These are phyloP conservation scores for Fragilaria crotonensis DNA, from an alignment of 108 stramenopile species.

Conservation along the genomic window DNA sequence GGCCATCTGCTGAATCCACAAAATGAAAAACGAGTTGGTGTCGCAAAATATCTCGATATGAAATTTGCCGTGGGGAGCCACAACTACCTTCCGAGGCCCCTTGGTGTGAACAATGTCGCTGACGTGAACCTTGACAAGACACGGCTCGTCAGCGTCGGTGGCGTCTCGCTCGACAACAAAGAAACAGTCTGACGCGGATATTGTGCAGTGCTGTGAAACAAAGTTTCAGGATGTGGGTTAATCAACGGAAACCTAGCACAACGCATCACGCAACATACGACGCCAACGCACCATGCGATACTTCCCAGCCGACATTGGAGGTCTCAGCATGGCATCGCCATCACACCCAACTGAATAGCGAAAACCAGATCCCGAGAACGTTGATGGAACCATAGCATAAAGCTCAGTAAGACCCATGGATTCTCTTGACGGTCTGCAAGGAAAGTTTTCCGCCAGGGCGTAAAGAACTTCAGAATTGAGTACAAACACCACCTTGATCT, in stretches of 20 bases:
- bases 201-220: slow-evolving; percentile 16
- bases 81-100: background rate
- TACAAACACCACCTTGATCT: slow-evolving; percentile 22
- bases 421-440: slow-evolving; percentile 17
- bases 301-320: slow-evolving; percentile 4
- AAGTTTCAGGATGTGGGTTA: background rate
- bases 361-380: slow-evolving; percentile 22
- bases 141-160: slow-evolving; percentile 5
- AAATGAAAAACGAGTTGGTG: slow-evolving; percentile 14
- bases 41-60: slow-evolving; percentile 19
- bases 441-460: slow-evolving; percentile 18
- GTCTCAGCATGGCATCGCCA: slow-evolving; percentile 10
- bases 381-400: slow-evolving; percentile 24
- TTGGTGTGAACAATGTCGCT: background rate
- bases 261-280: too few species aligned
- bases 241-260: too few species aligned
- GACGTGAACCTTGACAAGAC: slow-evolving; percentile 5
- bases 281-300: slow-evolving; percentile 15
- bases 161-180: slow-evolving; percentile 9
- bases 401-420: slow-evolving; percentile 9
- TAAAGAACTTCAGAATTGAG: slow-evolving; percentile 20
- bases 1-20: slow-evolving; percentile 16
- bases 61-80: slow-evolving; percentile 16
- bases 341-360: slow-evolving; percentile 21
- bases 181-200: slow-evolving; percentile 21